Base-by-base conservation (phyloP, 306 rosid genomes). In the Glycine soja region DNA sequence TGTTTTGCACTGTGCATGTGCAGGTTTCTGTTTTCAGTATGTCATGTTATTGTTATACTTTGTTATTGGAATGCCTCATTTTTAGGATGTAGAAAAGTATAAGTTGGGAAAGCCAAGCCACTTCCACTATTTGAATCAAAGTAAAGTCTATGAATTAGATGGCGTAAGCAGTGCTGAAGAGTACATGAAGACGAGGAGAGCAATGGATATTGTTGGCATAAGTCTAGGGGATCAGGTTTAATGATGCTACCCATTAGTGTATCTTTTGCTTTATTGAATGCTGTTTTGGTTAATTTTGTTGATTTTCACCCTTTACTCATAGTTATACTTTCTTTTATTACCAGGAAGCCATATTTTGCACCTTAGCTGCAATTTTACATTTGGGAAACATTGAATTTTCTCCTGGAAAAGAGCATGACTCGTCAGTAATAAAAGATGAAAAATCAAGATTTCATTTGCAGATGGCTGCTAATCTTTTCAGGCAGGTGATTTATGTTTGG, bases 201-300 rank as follows among this genome's bases (percentile, higher is more conserved):
- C 97, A 78, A 93, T 93, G 98, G 91, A 90, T 66, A 88, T 93
- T 76, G 98, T 93, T 81, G 98, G 98, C 81, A 90, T 93, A 74
- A 87, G 90, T 79, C 84, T 81, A 4, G 95, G 85, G 75, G 93
- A 93, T 11, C 97, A 93, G 98, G 98, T 93, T 65, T 83, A 51
- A 58, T 74, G 84, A 16, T 70, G 32, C 68, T 52, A 32, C 46
- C 64, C 14, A 32, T 70, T 54, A 66, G 51, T 68, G 45, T 16
- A 36, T 4, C 77, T 45, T 18, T 81, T 81, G 53, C 68, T 16
- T 74, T 38, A 14, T 74, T 12, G 56, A 12, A 8, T 61, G 58
- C 16, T 62, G 75, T 80, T 4, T 13, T 50, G 15, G 46, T 24
- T 70, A 40, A 68, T 32, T 62, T 50, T 65, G 50, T 67, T 38